Base-by-base conservation (phyloP, 306 rosid genomes). In the Pyrus bretschneideri region DNA sequence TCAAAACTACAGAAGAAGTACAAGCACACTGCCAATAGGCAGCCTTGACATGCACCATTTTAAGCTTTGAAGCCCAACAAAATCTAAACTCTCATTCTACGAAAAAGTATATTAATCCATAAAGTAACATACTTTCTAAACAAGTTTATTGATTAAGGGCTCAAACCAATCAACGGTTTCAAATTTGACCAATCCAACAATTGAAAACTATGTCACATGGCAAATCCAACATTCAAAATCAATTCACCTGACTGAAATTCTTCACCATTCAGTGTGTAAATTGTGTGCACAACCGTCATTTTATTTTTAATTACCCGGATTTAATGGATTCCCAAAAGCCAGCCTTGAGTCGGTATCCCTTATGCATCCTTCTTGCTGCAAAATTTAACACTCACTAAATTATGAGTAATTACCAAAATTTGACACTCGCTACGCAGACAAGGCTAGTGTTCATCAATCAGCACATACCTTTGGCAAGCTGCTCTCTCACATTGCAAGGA, bases 241-340 rank as follows among this genome's bases (percentile, higher is more conserved):
- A 69, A 3, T 12, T 25, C 44, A 49, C 67, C 35, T 1, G 2
- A 22, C 3, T 25, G 17, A 31, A 63, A 3, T 17, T 46, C 23
- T 70, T 18, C 63, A 22, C 54, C 5, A 51, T 65, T 67, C 38
- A 31, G 29, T 14, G 40, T 66, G 21, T 25, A 18, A 38, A 5
- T 44, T 3, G 44, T 51, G 38, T n/a, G 62, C 51, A 49, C 51
- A 19, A 29, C n/a, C 14, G 13, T 3, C 40, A 30, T 29, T 31
- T 29, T 60, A 30, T 69, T 14, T 74, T 18, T n/a, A 63, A 52
- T 64, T 90, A 95, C 99, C 99, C 97, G 75, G 99, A 89, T 85
- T 86, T 95, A 78, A 95, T 89, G 66, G 93, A 89, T 38, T 95
- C 97, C 99, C 99, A 95, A 55, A 92, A 92, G 78, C 93, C 86